Conservation (phyloP, 2,329 filamentous ascomycete genomes). For the Mycosphaerella arachidis region DNA sequence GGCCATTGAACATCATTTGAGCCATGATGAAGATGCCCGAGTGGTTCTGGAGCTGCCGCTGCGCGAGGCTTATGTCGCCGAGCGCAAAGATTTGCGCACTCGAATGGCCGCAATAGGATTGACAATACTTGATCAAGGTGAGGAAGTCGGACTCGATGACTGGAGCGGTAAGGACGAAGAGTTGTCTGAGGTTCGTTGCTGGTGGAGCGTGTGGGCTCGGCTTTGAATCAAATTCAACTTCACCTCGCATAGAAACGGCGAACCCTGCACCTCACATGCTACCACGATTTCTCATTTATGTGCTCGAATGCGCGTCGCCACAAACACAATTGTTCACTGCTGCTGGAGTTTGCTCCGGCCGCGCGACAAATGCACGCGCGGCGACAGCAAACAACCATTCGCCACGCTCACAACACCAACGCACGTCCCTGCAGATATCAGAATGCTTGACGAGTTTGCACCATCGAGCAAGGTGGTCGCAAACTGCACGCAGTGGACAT, state of each 20-base stretch:
- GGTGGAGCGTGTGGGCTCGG: slow-evolving; percentile 61
- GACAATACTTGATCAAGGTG: slow-evolving; percentile 55
- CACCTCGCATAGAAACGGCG: background rate
- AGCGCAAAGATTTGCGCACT: slow-evolving; percentile 59
- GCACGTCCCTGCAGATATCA: background rate
- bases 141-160: slow-evolving; percentile 66
- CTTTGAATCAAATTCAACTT: slow-evolving; percentile 6
- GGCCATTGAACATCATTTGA: slow-evolving; percentile 66
- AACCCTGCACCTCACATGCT: background rate
- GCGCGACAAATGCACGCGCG: background rate
- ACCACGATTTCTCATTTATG: background rate
- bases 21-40: slow-evolving; percentile 52
- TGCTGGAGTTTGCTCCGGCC: background rate
- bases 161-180: slow-evolving; percentile 55
- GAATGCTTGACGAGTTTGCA: background rate
- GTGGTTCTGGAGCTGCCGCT: slow-evolving; percentile 78
- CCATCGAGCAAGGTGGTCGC: background rate
- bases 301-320: background rate
- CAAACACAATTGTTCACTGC: background rate
- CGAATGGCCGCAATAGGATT: slow-evolving; percentile 55
- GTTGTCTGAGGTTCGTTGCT: slow-evolving; percentile 55
- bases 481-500: background rate
- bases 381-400: background rate
- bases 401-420: background rate
- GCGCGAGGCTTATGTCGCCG: slow-evolving; percentile 63